These are phyloP conservation scores for Sugiyamaella lignohabitans DNA, from an alignment of 805 yeast species.

Conservation along the genomic window DNA sequence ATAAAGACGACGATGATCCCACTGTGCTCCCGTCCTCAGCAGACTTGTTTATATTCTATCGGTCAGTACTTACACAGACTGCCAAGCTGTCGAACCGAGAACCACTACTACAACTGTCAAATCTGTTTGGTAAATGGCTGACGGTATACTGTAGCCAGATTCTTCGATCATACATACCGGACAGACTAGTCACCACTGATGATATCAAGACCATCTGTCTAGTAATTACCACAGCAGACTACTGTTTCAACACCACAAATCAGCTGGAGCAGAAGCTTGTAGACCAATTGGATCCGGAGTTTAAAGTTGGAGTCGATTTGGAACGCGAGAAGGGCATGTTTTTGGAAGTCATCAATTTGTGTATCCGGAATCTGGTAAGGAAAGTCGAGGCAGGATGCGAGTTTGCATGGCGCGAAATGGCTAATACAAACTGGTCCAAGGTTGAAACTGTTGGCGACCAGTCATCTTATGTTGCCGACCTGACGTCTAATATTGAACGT, in stretches of 20 bases:
- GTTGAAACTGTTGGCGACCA: conserved; percentile 61
- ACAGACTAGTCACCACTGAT: conserved; percentile 42
- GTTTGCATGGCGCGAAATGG: conserved; percentile 78
- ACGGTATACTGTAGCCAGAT: conserved; percentile 49
- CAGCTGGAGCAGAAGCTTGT: conserved; percentile 64
- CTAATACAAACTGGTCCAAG: conserved; percentile 66
- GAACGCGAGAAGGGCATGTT: conserved; percentile 52
- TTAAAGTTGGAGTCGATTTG: conserved; percentile 42
- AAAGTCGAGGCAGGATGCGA: conserved; percentile 57
- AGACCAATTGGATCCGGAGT: conserved; percentile 38
- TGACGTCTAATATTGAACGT: conserved; percentile 42
- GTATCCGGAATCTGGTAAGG: conserved; percentile 48
- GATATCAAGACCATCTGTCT: conserved; percentile 62
- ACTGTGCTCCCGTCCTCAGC: conserved; percentile 79
- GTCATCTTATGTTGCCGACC: conserved; percentile 60
- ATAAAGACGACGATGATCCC: conserved; percentile 37
- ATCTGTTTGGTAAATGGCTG: conserved; percentile 61
- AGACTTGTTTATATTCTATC: conserved; percentile 73
- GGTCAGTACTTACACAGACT: conserved; percentile 66
- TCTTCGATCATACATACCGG: conserved; percentile 45
- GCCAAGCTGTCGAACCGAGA: conserved; percentile 47
- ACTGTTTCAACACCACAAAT: conserved; percentile 67
- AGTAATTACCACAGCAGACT: conserved; percentile 83
- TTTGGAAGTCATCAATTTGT: conserved; percentile 49
- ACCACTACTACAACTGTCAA: conserved; percentile 42